A percentile compares a stretch with the other conserved stretches of the same genome.
Evolutionary conservation across 306 rosid species (phyloP).

Genomic region (Pachyrhizus erosus): DNA sequence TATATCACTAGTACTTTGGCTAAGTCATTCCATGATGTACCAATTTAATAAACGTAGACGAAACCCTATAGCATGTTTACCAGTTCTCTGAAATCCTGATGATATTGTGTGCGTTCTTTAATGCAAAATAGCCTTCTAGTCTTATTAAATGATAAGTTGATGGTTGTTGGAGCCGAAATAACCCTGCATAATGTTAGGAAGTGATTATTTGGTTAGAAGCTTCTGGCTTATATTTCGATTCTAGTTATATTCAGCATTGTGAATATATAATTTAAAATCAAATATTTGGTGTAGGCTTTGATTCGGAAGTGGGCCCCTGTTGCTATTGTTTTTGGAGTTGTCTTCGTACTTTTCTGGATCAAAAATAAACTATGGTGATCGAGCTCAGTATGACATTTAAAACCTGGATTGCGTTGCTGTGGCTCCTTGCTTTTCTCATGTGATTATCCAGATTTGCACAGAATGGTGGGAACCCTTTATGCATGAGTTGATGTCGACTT

Average conservation of each 20-base stretch:
- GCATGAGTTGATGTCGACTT: slow-evolving; percentile 34
- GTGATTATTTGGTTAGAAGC: slow-evolving; percentile 14
- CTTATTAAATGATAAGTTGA: slow-evolving; percentile 6
- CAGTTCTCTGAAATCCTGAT: not conserved
- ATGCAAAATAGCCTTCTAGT: slow-evolving; percentile 11
- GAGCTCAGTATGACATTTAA: slow-evolving; percentile 22
- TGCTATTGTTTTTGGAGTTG: slow-evolving; percentile 96
- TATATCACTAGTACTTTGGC: not conserved
- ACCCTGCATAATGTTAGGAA: not conserved
- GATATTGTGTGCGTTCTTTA: not conserved
- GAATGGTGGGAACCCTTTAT: slow-evolving; percentile 28
- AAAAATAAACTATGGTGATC: slow-evolving; percentile 90
- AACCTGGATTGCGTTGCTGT: slow-evolving; percentile 33
- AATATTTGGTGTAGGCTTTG: slow-evolving; percentile 68
- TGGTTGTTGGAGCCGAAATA: not conserved
- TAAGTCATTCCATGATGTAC: not conserved
- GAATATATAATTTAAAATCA: slow-evolving; percentile 39
- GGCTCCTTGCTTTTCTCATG: slow-evolving; percentile 34
- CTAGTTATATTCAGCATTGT: not conserved
- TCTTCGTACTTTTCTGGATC: slow-evolving; percentile 95
- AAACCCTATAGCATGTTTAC: slow-evolving; percentile 4
- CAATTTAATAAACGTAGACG: not conserved
- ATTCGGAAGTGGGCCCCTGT: slow-evolving; percentile 98
- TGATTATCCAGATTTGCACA: slow-evolving; percentile 34
- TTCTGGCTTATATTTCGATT: slow-evolving; percentile 36